phyloP scores from a whole-genome alignment of 2,329 filamentous ascomycete species.

The Grosmannia serpens region DNA sequence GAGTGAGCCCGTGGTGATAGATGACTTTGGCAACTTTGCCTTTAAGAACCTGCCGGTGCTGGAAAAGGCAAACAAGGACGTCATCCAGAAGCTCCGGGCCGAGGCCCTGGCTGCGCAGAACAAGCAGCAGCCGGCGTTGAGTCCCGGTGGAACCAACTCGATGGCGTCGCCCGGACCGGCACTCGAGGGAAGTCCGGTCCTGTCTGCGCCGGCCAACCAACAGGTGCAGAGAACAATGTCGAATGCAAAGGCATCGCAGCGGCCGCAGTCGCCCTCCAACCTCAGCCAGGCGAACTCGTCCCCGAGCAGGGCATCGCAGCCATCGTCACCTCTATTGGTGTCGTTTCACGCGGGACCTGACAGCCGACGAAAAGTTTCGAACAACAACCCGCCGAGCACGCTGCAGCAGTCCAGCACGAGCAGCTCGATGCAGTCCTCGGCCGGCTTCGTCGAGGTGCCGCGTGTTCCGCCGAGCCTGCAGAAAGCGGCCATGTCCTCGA shows the following conservation, averaged over 20 bases:
- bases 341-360: conserved; percentile 86
- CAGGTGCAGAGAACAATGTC: conserved; percentile 75
- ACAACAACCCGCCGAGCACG: conserved; percentile 72
- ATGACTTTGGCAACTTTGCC: conserved; percentile 92
- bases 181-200: conserved; percentile 73
- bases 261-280: conserved; percentile 78
- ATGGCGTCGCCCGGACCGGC: conserved; percentile 49
- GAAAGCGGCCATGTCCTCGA: conserved; percentile 35
- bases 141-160: conserved; percentile 27
- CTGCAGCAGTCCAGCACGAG: conserved; percentile 60
- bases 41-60: conserved; percentile 96
- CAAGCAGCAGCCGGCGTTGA: conserved; percentile 33
- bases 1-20: conserved; percentile 76
- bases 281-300: conserved; percentile 73
- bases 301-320: conserved; percentile 66
- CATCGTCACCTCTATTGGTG: conserved; percentile 86
- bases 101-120: conserved; percentile 67
- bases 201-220: conserved; percentile 42
- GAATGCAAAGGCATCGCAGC: conserved; percentile 63
- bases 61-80: conserved; percentile 97
- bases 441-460: conserved; percentile 51
- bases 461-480: conserved; percentile 49
- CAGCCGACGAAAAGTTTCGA: conserved; percentile 76
- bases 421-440: conserved; percentile 52
- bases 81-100: conserved; percentile 88